These are phyloP conservation scores for Pholiota conissans DNA, from an alignment of 768 basidiomycete species.

Conservation along the genomic window DNA sequence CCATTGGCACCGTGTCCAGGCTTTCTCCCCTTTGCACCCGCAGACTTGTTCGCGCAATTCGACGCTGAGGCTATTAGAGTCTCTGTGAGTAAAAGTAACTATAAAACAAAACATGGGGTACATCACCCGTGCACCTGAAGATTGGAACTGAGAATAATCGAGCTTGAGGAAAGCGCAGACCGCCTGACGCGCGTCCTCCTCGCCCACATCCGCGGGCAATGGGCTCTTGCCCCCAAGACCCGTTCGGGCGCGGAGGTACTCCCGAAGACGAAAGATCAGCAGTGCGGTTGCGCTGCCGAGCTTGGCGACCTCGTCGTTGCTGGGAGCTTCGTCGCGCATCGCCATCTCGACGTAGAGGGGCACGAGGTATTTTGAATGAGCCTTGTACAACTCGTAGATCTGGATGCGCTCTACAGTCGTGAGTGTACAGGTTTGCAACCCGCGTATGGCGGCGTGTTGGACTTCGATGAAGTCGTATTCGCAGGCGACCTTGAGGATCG, in stretches of 20 bases:
- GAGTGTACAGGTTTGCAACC: constrained; percentile 37
- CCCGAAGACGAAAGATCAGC: constrained; percentile 51
- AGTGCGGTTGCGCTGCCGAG: constrained; percentile 55
- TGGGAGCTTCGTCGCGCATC: constrained; percentile 47
- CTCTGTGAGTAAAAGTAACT: background rate
- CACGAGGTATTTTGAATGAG: constrained; percentile 45
- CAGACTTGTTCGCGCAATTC: background rate
- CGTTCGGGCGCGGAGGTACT: constrained; percentile 34
- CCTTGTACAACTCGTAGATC: constrained; percentile 49
- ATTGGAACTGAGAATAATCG: background rate
- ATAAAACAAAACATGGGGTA: background rate
- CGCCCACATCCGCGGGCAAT: constrained; percentile 10
- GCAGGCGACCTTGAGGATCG: constrained; percentile 56
- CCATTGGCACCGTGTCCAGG: background rate
- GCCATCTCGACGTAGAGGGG: constrained; percentile 56
- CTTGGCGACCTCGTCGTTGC: constrained; percentile 49
- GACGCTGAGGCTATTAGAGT: background rate
- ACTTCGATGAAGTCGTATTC: constrained; percentile 56
- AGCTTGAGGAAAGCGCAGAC: constrained; percentile 15
- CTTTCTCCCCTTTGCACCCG: background rate
- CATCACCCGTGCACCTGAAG: constrained; percentile 13
- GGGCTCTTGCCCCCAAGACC: constrained; percentile 10
- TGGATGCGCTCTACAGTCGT: constrained; percentile 31
- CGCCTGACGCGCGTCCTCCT: constrained; percentile 6
- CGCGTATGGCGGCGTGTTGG: constrained; percentile 52